A percentile compares a stretch with the other conserved stretches of the same genome.
phyloP scores from a whole-genome alignment of 2,329 filamentous ascomycete genomes.

The Colletotrichum nymphaeae region DNA sequence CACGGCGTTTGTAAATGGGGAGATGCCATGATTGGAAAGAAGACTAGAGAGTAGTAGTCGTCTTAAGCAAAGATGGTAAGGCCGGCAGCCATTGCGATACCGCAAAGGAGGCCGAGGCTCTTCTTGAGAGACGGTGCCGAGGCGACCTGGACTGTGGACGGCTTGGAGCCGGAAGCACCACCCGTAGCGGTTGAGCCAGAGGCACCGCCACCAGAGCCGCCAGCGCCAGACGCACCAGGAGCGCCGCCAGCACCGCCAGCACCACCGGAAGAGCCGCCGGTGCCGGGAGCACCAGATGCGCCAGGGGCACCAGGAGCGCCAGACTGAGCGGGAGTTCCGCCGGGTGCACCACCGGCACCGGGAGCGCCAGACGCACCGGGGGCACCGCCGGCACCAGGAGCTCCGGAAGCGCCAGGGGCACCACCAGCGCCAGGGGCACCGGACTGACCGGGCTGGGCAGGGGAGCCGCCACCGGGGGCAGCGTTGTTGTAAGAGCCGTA shows the following conservation, averaged over 20 bases:
- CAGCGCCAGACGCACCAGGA: background rate
- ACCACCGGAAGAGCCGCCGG: background rate
- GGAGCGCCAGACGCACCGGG: slow-evolving; percentile 1
- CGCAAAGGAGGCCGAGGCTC: slow-evolving; percentile 41
- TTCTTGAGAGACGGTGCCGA: slow-evolving; percentile 41
- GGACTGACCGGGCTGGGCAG: background rate
- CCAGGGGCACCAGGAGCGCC: background rate
- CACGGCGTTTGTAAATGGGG: background rate
- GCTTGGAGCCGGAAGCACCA: background rate
- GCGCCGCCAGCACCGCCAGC: background rate
- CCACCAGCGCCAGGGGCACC: background rate
- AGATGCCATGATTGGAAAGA: background rate
- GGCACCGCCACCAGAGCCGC: background rate
- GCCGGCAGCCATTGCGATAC: slow-evolving; percentile 42
- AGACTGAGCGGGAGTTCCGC: background rate
- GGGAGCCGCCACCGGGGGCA: background rate
- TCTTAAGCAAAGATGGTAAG: slow-evolving; percentile 16
- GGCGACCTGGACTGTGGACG: slow-evolving; percentile 16
- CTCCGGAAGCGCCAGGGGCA: background rate
- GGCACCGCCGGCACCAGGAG: background rate
- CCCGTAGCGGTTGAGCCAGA: background rate
- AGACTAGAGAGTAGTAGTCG: background rate
- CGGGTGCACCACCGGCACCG: background rate
- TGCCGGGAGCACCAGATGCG: background rate
- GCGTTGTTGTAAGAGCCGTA: slow-evolving; percentile 13